Conservation (phyloP, 306 rosid species). For the Cercis canadensis region DNA sequence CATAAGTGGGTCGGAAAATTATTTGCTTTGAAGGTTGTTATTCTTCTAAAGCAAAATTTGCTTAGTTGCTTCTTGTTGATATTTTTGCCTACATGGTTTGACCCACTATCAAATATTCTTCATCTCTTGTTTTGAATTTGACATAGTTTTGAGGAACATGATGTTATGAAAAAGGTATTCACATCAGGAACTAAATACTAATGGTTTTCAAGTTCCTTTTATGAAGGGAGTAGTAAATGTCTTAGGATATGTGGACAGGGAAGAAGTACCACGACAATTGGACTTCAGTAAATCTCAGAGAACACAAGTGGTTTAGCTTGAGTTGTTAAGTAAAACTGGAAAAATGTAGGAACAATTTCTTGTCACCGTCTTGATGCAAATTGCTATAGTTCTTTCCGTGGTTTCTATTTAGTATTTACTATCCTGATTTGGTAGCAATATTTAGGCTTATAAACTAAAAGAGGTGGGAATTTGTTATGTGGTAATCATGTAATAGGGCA, state of each 20-base stretch:
- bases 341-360: too few relatives aligned
- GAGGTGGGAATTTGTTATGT: too few relatives aligned
- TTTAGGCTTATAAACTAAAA: too few relatives aligned
- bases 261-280: too few relatives aligned
- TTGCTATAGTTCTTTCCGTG: not conserved
- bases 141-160: slow-evolving; percentile 17
- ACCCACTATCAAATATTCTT: slow-evolving; percentile 35
- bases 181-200: too few relatives aligned
- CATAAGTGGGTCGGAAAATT: slow-evolving; percentile 93
- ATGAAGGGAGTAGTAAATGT: not conserved
- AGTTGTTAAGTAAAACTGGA: too few relatives aligned
- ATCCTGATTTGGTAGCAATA: too few relatives aligned
- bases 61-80: slow-evolving; percentile 22
- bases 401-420: too few relatives aligned
- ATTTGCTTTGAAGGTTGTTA: slow-evolving; percentile 91
- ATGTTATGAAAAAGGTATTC: not conserved
- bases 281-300: too few relatives aligned
- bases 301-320: not conserved
- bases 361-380: too few relatives aligned
- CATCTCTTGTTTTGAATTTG: slow-evolving; percentile 10
- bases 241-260: not conserved
- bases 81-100: slow-evolving; percentile 21
- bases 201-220: not conserved
- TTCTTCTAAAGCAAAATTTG: slow-evolving; percentile 9
- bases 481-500: too few relatives aligned